Conservation (phyloP, 2,329 filamentous ascomycete species). For the Westerdykella ornata region DNA sequence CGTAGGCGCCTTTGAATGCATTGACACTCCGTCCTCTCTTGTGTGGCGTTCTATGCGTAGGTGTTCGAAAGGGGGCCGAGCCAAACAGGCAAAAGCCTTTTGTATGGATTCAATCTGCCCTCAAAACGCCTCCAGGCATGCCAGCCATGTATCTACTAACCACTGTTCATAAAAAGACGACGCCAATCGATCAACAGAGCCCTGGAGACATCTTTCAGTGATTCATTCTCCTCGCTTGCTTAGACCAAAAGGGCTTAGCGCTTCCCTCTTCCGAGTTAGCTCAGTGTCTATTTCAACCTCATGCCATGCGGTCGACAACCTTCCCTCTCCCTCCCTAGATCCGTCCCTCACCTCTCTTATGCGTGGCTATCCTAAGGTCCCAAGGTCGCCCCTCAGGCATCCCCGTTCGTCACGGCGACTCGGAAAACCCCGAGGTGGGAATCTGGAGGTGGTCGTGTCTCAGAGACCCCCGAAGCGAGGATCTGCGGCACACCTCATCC, state of each 20-base stretch:
- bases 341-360: neutral
- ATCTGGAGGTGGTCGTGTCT: conserved; percentile 11
- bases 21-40: too few species aligned
- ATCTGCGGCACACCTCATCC: conserved; percentile 15
- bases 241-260: neutral
- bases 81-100: too few species aligned
- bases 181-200: neutral
- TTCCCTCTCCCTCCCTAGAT: conserved; percentile 3
- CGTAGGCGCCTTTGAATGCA: too few species aligned
- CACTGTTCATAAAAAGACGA: too few species aligned
- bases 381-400: neutral
- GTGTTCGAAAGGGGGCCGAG: too few species aligned
- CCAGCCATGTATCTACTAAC: too few species aligned
- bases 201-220: conserved; percentile 6
- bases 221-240: conserved; percentile 9
- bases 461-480: conserved; percentile 16
- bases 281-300: conserved; percentile 3
- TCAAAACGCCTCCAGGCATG: too few species aligned
- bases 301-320: conserved; percentile 1
- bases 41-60: too few species aligned
- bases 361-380: conserved; percentile 1
- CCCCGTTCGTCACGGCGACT: neutral
- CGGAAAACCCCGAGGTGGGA: neutral
- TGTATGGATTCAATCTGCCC: too few species aligned
- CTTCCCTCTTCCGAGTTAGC: neutral